A percentile compares a stretch with the other conserved stretches of the same genome.
phyloP scores from a whole-genome alignment of 2,329 filamentous ascomycete species.

The Orbilia ellipsospora region DNA sequence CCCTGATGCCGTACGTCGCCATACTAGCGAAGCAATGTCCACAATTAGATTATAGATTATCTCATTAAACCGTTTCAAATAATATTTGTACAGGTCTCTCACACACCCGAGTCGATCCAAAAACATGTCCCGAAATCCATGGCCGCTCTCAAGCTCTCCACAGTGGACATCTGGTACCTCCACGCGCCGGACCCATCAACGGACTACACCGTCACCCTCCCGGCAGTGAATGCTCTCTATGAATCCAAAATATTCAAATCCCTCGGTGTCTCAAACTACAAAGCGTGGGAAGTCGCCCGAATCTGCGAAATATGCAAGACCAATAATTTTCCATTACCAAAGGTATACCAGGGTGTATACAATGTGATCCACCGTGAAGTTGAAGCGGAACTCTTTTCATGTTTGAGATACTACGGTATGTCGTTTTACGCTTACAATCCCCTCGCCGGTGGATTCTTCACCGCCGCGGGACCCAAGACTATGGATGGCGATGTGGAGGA shows the following conservation, averaged over 20 bases:
- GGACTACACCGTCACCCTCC: slow-evolving; percentile 82
- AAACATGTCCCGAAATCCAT: slow-evolving; percentile 32
- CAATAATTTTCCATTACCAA: slow-evolving; percentile 83
- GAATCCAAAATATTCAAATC: slow-evolving; percentile 85
- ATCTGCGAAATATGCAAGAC: slow-evolving; percentile 81
- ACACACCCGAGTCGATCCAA: slow-evolving; percentile 34
- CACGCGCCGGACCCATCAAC: slow-evolving; percentile 75
- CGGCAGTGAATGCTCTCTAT: slow-evolving; percentile 81
- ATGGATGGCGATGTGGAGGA: slow-evolving; percentile 64
- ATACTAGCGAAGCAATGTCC: background rate
- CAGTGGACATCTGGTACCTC: slow-evolving; percentile 77
- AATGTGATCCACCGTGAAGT: slow-evolving; percentile 81
- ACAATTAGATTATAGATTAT: background rate
- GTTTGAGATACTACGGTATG: slow-evolving; percentile 79
- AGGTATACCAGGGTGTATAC: slow-evolving; percentile 89
- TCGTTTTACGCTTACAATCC: slow-evolving; percentile 86
- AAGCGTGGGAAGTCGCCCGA: slow-evolving; percentile 88
- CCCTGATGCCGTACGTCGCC: slow-evolving; percentile 23
- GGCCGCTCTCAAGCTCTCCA: slow-evolving; percentile 26
- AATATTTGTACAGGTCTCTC: slow-evolving; percentile 18
- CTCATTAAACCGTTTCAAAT: background rate
- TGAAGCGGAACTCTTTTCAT: slow-evolving; percentile 78
- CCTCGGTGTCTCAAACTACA: slow-evolving; percentile 84
- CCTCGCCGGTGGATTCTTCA: slow-evolving; percentile 79
- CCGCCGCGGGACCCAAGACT: slow-evolving; percentile 75